These are phyloP conservation scores for Sisymbrium irio DNA, from an alignment of 345 rosid species.

Conservation along the genomic window DNA sequence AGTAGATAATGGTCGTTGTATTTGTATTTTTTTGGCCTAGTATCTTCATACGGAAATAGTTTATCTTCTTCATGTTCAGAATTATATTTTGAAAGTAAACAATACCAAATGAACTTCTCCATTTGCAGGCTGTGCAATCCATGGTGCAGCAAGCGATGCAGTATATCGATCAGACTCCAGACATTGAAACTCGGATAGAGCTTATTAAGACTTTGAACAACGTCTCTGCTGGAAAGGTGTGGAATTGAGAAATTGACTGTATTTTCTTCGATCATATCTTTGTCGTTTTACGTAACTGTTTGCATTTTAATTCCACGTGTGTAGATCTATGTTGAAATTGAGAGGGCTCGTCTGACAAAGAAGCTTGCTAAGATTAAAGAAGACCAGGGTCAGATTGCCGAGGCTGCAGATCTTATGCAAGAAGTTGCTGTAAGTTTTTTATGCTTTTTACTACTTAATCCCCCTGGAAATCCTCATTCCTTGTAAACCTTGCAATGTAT, in stretches of 20 bases:
- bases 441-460: neutral
- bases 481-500: conserved; percentile 12
- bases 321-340: conserved; percentile 98
- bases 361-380: conserved; percentile 97
- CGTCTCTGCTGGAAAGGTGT: conserved; percentile 96
- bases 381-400: conserved; percentile 88
- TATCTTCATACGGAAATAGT: neutral
- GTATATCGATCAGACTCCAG: conserved; percentile 92
- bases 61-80: neutral
- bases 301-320: neutral
- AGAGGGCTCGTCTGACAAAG: conserved; percentile 90
- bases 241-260: neutral
- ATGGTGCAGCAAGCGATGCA: conserved; percentile 99
- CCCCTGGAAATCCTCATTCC: neutral
- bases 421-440: conserved; percentile 82
- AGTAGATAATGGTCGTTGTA: conserved; percentile 14
- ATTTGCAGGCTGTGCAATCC: conserved; percentile 77
- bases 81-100: neutral
- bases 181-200: conserved; percentile 83
- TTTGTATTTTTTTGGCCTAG: neutral
- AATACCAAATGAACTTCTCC: neutral
- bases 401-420: conserved; percentile 99
- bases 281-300: neutral
- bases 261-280: neutral
- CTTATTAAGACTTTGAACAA: conserved; percentile 80